phyloP scores from a whole-genome alignment of 768 basidiomycete genomes.

The Gymnopilus dilepis region DNA sequence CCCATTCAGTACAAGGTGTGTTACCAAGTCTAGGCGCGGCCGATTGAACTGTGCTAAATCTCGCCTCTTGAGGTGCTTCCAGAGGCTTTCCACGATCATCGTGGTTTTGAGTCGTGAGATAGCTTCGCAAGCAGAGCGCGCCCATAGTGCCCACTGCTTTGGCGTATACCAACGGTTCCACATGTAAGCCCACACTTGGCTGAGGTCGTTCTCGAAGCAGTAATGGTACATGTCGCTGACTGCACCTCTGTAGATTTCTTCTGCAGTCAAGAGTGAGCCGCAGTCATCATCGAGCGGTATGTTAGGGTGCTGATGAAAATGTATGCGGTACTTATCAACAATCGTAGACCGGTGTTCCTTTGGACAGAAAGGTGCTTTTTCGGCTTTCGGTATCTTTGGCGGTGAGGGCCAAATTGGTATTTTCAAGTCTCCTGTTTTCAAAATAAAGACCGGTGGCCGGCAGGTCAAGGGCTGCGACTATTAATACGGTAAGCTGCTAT shows the following conservation, averaged over 20 bases:
- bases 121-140: constrained; percentile 4
- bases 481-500: too few species aligned
- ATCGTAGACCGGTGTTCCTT: constrained; percentile 19
- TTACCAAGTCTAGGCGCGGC: constrained; percentile 27
- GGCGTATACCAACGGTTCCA: constrained; percentile 36
- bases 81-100: constrained; percentile 32
- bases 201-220: constrained; percentile 26
- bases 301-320: constrained; percentile 26
- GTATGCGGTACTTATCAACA: constrained; percentile 20
- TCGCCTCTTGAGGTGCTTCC: constrained; percentile 27
- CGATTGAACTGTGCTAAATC: constrained; percentile 28
- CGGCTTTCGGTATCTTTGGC: constrained; percentile 6
- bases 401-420: constrained; percentile 23
- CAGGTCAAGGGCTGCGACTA: neutral
- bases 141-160: constrained; percentile 30
- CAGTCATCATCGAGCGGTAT: constrained; percentile 21
- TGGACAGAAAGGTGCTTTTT: constrained; percentile 20
- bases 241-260: constrained; percentile 17
- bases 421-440: constrained; percentile 9
- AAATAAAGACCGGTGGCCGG: constrained; percentile 21
- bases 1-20: constrained; percentile 12
- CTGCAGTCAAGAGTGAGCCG: constrained; percentile 1
- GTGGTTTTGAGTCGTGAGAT: constrained; percentile 24
- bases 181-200: constrained; percentile 34
- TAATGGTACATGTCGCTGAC: constrained; percentile 29